Base-by-base conservation (phyloP, 805 yeast genomes). In the Zygosaccharomyces bisporus region DNA sequence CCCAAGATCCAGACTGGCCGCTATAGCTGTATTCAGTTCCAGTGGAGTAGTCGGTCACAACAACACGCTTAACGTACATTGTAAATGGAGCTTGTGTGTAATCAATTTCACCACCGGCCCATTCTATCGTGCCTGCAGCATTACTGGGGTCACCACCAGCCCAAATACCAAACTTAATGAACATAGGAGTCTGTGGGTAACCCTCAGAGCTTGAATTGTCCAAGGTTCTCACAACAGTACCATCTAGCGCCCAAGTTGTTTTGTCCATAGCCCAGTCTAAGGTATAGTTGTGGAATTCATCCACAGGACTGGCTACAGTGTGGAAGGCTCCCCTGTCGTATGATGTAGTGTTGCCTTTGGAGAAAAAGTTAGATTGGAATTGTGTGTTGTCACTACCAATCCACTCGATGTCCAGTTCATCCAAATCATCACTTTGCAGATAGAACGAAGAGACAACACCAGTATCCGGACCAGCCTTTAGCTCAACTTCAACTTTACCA, bases 111-210 rank as follows among this genome's bases (percentile, higher is more conserved):
- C 95, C 95, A 46, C 91, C 91, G 3, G 91, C 88, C 93, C 93
- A 84, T 56, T 78, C 79, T 45, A 84, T 82, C 1, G 90, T 83
- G 39, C 91, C 91, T 30, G 69, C 69, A 5, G 72, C 69, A 55
- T 83, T 83, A 19, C 69, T 54, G 21, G 84, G 69, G 63, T 83
- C 89, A 61, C 93, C 93, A 56, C 90, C 91, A 3, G 89, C 89
- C 91, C 93, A 84, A 24, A 80, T 67, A 52, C 93, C 91, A 49
- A 78, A 69, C 59, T 69, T 73, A 9, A 84, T 61, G 52, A 69
- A 74, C 90, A 89, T 86, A 39, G 97, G 97, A n/a, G 88, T 70
- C 68, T 89, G 95, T 34, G 97, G 97, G 64, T 77, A 90, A 4
- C 95, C 95, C 58, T 79, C 74, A 13, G 77, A 60, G 17, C 81